Base-by-base conservation (phyloP, 495 filamentous ascomycete species). In the Penicillium arizonense region DNA sequence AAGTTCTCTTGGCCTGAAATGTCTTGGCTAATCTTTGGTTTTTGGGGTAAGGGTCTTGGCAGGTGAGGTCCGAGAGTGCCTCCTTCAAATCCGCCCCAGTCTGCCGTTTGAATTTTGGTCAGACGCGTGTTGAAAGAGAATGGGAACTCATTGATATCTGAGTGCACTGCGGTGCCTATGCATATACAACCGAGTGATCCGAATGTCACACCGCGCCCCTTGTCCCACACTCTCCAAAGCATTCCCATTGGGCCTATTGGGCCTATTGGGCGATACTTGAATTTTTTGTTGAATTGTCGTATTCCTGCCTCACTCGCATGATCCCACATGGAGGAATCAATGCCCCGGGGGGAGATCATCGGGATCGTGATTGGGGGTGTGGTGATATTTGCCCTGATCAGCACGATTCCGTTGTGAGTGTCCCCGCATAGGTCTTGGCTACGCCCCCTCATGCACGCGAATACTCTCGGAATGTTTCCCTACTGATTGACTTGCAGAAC, bases 361-460 rank as follows among this genome's bases (percentile, higher is more conserved):
- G 67, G 68, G 36, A 62, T 73, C 50, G 59, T 70, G 44, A 61
- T 72, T 58, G 70, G 70, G 24, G 68, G 67, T 5, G 55, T 72
- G 4, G 50, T 58, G 13, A 45, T 69, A 28, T 66, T 73, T 43
- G 57, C 55, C 36, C 32, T 61, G 30, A 68, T 72, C 52, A 73
- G 68, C 50, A 20, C 67, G 18, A 38, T 70, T 45, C 70, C 70
- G 20, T 61, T 73, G 67, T 72, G 47, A 65, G 68, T 67, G 52
- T 20, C 44, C 52, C 52, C 55, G 52, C 42, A 53, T 44, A 42
- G 13, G 28, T 16, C 59, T 62, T 57, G 47, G 58, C 41, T 34
- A 6, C 38, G 38, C 50, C 46, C 59, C 50, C 32, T 56, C 44
- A 65, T 53, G 52, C 50, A 44, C 13, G 23, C 52, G 46, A 56